Base-by-base conservation (phyloP, 768 basidiomycete genomes). In the Lentinula detonsa region DNA sequence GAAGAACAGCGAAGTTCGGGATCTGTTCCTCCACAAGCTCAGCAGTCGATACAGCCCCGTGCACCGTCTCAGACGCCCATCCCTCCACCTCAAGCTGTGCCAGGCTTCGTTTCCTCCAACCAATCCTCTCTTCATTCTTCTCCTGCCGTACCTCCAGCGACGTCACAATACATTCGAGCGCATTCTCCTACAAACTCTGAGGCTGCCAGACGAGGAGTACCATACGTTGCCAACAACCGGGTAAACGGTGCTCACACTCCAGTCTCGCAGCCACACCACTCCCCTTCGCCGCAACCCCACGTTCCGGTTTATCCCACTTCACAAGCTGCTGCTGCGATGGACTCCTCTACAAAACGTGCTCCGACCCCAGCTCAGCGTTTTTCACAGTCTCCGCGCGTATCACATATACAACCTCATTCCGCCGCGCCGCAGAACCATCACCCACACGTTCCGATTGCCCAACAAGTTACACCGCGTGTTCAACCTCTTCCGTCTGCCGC, bases 311-410 rank as follows among this genome's bases (percentile, higher is more conserved):
- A 78, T 59, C 67, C 74, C 4, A 75, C 57, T 35, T 65, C 74
- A 15, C 76, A 76, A 59, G 72, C 74, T 0, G 69, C 73, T 5
- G 72, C 70, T 42, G 74, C 72, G 37, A 70, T 69, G 23, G 15
- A 48, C 21, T 8, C 21, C 8, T 9, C 6, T 10, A 6, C 67
- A 4, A 74, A 74, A 62, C 71, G 74, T 37, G 67, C 72, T 1
- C 65, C 75, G 6, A 78, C 77, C 10, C 74, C 77, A 35, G 70
- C 72, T 9, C 75, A 74, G 62, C 61, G 56, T 21, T 65, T 60
- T 49, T 31, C 63, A n/a, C 49, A 62, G 58, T 66, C 67, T 4
- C 63, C 68, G 49, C 67, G 65, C 35, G 66, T 61, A 8, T 61
- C 66, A n/a, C 61, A 68, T 4, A 62, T 67, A 11, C 70, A 69